Evolutionary conservation across 495 filamentous ascomycete species (phyloP), one percentile per base, ranked within the genome.

Genomic region (Podospora anserina): DNA sequence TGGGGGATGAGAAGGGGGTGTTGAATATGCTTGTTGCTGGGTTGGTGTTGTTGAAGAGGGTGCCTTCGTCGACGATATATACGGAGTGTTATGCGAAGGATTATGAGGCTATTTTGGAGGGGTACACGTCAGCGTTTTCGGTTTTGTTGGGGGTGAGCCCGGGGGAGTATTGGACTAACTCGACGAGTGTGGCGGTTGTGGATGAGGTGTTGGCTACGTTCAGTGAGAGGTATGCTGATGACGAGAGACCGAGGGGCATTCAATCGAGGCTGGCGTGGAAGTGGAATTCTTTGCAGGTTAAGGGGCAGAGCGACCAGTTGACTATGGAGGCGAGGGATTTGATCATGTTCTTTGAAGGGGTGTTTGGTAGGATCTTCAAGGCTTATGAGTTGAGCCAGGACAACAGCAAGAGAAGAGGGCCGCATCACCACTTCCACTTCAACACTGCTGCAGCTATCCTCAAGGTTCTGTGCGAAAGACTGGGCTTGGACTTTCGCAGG

Each of bases 111-210:
- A 66, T 83, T 19, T 70, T 87, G 15, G 80, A 76, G 64, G 81
- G 78, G 3, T 69, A 85, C 69, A 75, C 83, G n/a, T 71, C 78
- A 11, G 81, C 82, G 3, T 68, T 86, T 27, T 77, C 83, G 4
- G 55, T 82, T 1, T 70, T 88, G 3, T 69, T 88, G 5, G 84
- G 81, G 13, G 64, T 89, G 11, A 66, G 74, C 1, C 83, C 85
- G 0, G 68, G 82, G 5, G 81, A 84, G 60, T 84, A 82, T 68
- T 85, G 81, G 80, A 84, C 85, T 6, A 82, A 83, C 57, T 74
- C 80, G 20, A 79, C 73, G 15, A 65, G 80, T 9, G 63, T 69
- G 5, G 78, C 83, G 0, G 68, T 63, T 5, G 63, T 71, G 61
- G 76, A 80, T 62, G 78, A 77, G 57, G 32, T 70, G 3, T 57